Percentiles rank a stretch among this genome's conserved stretches.
phyloP scores from a whole-genome alignment of 2,329 filamentous ascomycete species.

The Blastomyces emzantsi region DNA sequence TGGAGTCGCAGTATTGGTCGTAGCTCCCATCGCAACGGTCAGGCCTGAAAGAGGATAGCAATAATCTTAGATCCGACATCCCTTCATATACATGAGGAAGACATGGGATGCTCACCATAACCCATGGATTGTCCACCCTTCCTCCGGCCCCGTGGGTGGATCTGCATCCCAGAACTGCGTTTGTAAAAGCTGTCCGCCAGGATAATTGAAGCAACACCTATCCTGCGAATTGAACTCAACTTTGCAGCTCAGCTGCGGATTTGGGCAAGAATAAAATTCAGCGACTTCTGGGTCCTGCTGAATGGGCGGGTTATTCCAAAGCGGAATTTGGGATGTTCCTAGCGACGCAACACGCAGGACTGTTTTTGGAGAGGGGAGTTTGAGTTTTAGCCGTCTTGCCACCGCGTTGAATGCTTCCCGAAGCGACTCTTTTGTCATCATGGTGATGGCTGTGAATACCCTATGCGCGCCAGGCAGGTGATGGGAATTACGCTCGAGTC shows the following conservation, averaged over 20 bases:
- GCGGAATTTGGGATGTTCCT: slow-evolving; percentile 4
- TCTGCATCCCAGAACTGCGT: slow-evolving; percentile 55
- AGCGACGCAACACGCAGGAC: background rate
- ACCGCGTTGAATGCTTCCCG: background rate
- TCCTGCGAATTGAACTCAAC: slow-evolving; percentile 40
- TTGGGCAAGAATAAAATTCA: slow-evolving; percentile 25
- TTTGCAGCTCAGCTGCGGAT: slow-evolving; percentile 50
- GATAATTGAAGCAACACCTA: slow-evolving; percentile 51
- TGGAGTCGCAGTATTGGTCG: slow-evolving; percentile 47
- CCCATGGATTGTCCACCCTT: slow-evolving; percentile 52
- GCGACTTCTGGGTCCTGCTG: background rate
- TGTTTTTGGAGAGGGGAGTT: background rate
- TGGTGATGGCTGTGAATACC: background rate
- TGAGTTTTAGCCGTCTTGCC: background rate
- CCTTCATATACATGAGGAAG: slow-evolving; percentile 1
- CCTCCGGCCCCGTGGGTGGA: slow-evolving; percentile 45
- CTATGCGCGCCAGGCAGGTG: background rate
- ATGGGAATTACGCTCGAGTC: background rate
- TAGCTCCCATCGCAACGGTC: slow-evolving; percentile 51
- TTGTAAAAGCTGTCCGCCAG: slow-evolving; percentile 48
- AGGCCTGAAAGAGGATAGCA: slow-evolving; percentile 28
- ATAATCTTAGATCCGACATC: background rate
- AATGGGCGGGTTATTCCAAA: background rate
- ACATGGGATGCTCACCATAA: slow-evolving; percentile 37
- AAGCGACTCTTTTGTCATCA: background rate